phyloP scores from a whole-genome alignment of 345 rosid species.

The Excoecaria agallocha region DNA sequence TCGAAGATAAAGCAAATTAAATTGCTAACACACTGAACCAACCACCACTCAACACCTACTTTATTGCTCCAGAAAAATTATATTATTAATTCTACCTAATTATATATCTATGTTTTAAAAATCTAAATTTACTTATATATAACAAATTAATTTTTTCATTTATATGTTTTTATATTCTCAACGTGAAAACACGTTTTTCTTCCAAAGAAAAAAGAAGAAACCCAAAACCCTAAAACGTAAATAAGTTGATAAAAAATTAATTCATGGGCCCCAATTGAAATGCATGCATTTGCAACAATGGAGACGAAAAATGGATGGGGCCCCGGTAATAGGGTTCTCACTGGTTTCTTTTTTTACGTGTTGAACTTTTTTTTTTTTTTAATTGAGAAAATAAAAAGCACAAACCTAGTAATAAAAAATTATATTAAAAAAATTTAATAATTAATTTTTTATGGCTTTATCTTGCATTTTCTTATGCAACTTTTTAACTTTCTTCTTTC shows the following conservation, averaged over 20 bases:
- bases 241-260: background rate
- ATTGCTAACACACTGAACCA: constrained; percentile 38
- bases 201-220: background rate
- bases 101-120: background rate
- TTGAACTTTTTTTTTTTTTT: background rate
- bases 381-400: too few relatives aligned
- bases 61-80: constrained; percentile 24
- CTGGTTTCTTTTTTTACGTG: background rate
- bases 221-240: background rate
- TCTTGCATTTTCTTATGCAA: background rate
- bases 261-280: constrained; percentile 1
- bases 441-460: background rate
- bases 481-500: background rate
- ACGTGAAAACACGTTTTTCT: background rate
- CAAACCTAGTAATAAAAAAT: background rate
- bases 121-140: background rate
- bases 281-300: too few relatives aligned
- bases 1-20: constrained; percentile 61
- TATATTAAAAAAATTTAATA: background rate
- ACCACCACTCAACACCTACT: constrained; percentile 45
- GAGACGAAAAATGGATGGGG: background rate
- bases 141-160: background rate
- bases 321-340: constrained; percentile 3
- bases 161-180: background rate
- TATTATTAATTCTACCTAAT: background rate